Evolutionary conservation across 2,329 filamentous ascomycete genomes (phyloP), one percentile per base, ranked within the genome.

Genomic region (Penicillium olsonii): DNA sequence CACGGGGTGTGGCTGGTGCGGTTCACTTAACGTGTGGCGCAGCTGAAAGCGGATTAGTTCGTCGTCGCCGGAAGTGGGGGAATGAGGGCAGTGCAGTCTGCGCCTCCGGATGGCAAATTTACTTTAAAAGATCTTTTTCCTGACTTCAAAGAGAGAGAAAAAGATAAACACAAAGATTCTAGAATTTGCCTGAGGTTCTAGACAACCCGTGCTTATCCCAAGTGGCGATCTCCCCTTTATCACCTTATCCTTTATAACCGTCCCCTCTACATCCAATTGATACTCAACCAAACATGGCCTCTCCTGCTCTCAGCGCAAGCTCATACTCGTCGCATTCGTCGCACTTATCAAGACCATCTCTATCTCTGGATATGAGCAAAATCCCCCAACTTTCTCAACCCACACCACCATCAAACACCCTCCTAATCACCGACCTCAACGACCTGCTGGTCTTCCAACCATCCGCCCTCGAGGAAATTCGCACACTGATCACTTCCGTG

Each of bases 381-480:
- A 59, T 78, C 10, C 76, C 76, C 20, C 59, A 74, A 5, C 68
- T 78, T n/a, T 64, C 68, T 1, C 67, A 71, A 43, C 76, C 76
- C 24, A 66, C 74, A 12, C 73, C 74, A 9, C 75, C 76, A 15
- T 73, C 75, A 45, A 79, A 79, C 61, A 79, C 76, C 11, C 76
- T 79, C 46, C 65, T 79, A 12, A 76, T 79, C 50, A 79, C 76
- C 38, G 72, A 77, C 29, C 69, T 79, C 4, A 66, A 73, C 43
- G 70, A 77, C 55, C 67, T 74, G 4, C 53, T 64, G 37, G 70
- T 77, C 57, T 78, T 78, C 66, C 74, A 76, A 54, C 74, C 75
- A 0, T 45, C 66, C 20, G 73, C 73, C 1, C 68, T 78, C 15
- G 64, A 68, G 24, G 61, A 66, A 3, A 75, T 78, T 56, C 73